Evolutionary conservation across 805 yeast species (phyloP), one percentile per base, ranked within the genome.

Genomic region (Yamadazyma kitorensis): DNA sequence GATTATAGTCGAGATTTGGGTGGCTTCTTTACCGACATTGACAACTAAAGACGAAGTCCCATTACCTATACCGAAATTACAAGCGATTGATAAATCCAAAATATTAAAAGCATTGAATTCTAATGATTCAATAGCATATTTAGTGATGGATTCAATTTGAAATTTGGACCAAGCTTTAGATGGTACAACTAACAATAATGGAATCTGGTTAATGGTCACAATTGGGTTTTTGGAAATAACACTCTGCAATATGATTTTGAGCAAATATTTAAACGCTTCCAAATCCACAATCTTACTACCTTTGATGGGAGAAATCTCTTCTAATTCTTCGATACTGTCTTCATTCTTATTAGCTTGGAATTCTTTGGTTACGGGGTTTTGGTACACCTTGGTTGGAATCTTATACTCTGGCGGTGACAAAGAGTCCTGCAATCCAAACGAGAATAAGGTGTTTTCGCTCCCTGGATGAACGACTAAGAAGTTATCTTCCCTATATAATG

Each of bases 1-100:
- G 19, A 84, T 58, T n/a, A 91, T 76, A 3, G 96, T 93, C 9
- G 80, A 70, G 16, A 91, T 68, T 53, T 87, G 95, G 3, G 88
- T 77, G 45, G 81, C 76, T 16, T 79, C 76, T 42, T 67, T 64
- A 13, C 97, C 97, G 29, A 91, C 70, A 56, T 91, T 95, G 26
- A 91, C 76, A 12, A 91, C 83, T 23, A 83, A 62, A 1, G 88
- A 72, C 41, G 79, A 83, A 24, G 80, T 72, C 8, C 78, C 61
- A 11, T 73, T 62, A 4, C 86, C 85, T 54, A 81, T 70, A 0
- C 96, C 91, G 57, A 78, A 88, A 12, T 84, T 66, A 1, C 87
- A 64, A 5, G 86, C 83, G 24, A 87, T 60, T 1, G 88, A 67
- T 14, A 73, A 63, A 28, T 94, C 88, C 24, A 85, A 52, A 5